phyloP scores from a whole-genome alignment of 192 early-diverging fungal genomes.

The Gamsiella multidivaricata region DNA sequence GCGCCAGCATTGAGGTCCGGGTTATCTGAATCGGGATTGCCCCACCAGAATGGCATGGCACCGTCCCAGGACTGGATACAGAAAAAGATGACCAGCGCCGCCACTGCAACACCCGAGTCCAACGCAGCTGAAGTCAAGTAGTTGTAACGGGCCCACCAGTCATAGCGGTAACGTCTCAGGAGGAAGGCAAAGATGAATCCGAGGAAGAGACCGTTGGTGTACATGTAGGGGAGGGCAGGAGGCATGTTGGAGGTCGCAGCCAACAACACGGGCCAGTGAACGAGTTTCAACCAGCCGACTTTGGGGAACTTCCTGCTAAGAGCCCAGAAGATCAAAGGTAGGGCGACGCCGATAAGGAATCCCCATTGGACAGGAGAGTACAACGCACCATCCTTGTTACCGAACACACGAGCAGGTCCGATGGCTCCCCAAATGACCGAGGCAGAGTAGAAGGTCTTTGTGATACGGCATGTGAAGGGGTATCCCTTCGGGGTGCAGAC shows the following conservation, averaged over 20 bases:
- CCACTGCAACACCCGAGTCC: constrained; percentile 65
- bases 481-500: constrained; percentile 54
- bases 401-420: constrained; percentile 64
- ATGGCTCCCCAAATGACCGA: constrained; percentile 70
- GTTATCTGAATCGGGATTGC: constrained; percentile 12
- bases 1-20: constrained; percentile 1
- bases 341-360: constrained; percentile 53
- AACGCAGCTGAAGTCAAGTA: constrained; percentile 70
- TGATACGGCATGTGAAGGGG: constrained; percentile 60
- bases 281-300: constrained; percentile 41
- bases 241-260: constrained; percentile 60
- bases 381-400: constrained; percentile 12
- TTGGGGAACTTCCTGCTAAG: constrained; percentile 60
- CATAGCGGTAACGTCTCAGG: constrained; percentile 56
- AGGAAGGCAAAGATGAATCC: constrained; percentile 64
- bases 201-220: constrained; percentile 53
- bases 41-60: constrained; percentile 22
- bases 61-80: constrained; percentile 36
- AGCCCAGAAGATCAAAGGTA: constrained; percentile 64
- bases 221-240: constrained; percentile 59
- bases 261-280: constrained; percentile 67
- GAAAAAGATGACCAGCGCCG: constrained; percentile 55
- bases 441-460: too few species aligned
- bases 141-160: constrained; percentile 72
- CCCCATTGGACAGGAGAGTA: constrained; percentile 10